These are phyloP conservation scores for Trichoderma afroharzianum DNA, from an alignment of 2,329 filamentous ascomycete genomes.

Conservation along the genomic window DNA sequence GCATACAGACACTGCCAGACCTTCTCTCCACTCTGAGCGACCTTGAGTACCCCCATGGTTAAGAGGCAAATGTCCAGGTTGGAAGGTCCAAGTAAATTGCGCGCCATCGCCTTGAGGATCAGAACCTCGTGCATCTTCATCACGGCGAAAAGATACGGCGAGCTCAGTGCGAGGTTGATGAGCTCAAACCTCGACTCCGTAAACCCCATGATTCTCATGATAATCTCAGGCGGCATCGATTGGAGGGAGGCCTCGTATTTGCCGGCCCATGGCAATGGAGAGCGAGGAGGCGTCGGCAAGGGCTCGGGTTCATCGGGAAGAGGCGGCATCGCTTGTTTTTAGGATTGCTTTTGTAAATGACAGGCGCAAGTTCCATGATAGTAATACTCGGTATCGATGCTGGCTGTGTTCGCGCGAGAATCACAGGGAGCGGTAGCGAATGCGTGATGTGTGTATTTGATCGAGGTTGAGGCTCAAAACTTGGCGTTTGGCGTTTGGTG, in stretches of 20 bases:
- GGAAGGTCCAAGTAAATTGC: not conserved
- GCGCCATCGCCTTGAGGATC: not conserved
- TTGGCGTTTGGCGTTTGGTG: not conserved
- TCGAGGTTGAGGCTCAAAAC: not conserved
- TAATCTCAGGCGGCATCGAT: not conserved
- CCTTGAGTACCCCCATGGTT: slow-evolving; percentile 4
- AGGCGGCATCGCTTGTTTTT: not conserved
- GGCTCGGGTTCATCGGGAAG: not conserved
- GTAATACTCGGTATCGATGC: not conserved
- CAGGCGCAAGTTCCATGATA: not conserved
- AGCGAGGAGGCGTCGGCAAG: not conserved
- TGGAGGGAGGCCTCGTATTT: not conserved
- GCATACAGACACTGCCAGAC: slow-evolving; percentile 4
- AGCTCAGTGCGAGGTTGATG: not conserved
- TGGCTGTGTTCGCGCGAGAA: not conserved
- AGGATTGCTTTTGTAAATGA: slow-evolving; percentile 1
- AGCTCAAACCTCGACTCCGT: not conserved
- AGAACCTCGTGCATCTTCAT: not conserved
- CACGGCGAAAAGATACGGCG: not conserved
- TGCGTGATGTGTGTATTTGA: not conserved
- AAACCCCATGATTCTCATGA: not conserved
- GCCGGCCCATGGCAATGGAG: not conserved
- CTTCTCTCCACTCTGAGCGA: not conserved
- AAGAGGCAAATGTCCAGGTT: slow-evolving; percentile 7
- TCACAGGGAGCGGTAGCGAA: not conserved